phyloP scores from a whole-genome alignment of 140 eudicot genomes.

The Oenanthe javanica region DNA sequence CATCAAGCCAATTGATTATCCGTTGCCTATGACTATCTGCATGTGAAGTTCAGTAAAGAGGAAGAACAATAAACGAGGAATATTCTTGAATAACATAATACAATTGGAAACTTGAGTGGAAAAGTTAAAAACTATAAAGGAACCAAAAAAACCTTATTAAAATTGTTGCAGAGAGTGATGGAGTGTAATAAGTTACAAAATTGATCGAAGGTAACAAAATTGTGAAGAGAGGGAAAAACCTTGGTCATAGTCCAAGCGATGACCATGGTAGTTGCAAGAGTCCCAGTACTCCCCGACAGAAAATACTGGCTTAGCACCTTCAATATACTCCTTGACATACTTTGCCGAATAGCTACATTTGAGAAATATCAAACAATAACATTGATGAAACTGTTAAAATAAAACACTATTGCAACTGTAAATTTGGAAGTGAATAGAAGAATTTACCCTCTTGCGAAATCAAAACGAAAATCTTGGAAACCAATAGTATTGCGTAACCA shows the following conservation, averaged over 20 bases:
- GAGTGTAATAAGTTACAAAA: not conserved
- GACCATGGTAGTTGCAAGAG: constrained; percentile 71
- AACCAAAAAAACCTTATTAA: constrained; percentile 1
- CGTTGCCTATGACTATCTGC: constrained; percentile 97
- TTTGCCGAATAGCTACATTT: constrained; percentile 59
- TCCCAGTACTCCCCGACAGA: constrained; percentile 95
- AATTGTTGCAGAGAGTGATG: not conserved
- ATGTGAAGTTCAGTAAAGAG: constrained; percentile 12
- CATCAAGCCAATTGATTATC: constrained; percentile 82
- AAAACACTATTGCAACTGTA: not conserved
- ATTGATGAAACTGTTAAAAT: constrained; percentile 10
- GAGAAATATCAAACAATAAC: not conserved
- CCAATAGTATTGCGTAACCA: constrained; percentile 73
- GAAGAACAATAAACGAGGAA: not conserved
- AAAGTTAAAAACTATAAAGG: not conserved
- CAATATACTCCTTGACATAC: constrained; percentile 79
- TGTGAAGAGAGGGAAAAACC: constrained; percentile 26
- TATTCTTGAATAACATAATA: not conserved
- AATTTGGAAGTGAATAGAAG: not conserved
- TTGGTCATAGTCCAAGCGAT: constrained; percentile 71
- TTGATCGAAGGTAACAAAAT: not conserved
- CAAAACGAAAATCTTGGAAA: constrained; percentile 95
- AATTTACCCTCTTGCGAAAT: constrained; percentile 81
- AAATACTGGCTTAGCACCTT: constrained; percentile 62
- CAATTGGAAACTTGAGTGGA: not conserved